These are phyloP conservation scores for Neurospora sp. DNA, from an alignment of 495 filamentous ascomycete genomes.

Conservation along the genomic window DNA sequence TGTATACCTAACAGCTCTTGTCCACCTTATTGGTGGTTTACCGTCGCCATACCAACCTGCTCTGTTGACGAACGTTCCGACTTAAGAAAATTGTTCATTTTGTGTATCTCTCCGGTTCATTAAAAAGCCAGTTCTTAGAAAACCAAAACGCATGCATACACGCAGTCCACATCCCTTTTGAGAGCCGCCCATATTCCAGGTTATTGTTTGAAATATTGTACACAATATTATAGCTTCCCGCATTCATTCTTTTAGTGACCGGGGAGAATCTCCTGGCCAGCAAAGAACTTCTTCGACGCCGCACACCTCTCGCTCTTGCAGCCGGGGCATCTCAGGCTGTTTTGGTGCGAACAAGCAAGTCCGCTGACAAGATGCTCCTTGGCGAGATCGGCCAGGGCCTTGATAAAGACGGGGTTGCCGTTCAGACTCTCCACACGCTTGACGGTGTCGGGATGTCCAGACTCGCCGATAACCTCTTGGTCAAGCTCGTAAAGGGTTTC, in stretches of 20 bases:
- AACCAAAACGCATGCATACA: not conserved
- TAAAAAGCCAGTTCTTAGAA: not conserved
- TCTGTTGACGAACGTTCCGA: not conserved
- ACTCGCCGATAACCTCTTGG: conserved; percentile 87
- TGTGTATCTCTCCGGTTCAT: not conserved
- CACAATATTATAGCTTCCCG: not conserved
- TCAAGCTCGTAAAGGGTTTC: conserved; percentile 96
- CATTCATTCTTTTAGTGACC: not conserved
- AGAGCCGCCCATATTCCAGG: not conserved
- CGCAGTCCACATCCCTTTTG: not conserved
- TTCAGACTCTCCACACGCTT: conserved; percentile 93
- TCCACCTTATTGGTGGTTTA: not conserved
- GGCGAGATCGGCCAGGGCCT: conserved; percentile 81
- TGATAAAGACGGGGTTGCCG: conserved; percentile 81
- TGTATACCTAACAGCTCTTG: not conserved
- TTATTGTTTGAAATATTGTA: not conserved
- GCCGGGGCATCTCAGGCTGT: conserved; percentile 86
- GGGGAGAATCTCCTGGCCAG: conserved; percentile 31
- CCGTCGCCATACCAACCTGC: not conserved
- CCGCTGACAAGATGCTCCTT: conserved; percentile 64
- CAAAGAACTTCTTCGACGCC: conserved; percentile 89
- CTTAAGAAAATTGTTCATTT: not conserved
- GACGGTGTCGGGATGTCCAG: conserved; percentile 63
- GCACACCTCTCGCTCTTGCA: conserved; percentile 85
- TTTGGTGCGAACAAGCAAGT: conserved; percentile 60